phyloP scores from a whole-genome alignment of 257 asterid genomes.

The Eucommia ulmoides region DNA sequence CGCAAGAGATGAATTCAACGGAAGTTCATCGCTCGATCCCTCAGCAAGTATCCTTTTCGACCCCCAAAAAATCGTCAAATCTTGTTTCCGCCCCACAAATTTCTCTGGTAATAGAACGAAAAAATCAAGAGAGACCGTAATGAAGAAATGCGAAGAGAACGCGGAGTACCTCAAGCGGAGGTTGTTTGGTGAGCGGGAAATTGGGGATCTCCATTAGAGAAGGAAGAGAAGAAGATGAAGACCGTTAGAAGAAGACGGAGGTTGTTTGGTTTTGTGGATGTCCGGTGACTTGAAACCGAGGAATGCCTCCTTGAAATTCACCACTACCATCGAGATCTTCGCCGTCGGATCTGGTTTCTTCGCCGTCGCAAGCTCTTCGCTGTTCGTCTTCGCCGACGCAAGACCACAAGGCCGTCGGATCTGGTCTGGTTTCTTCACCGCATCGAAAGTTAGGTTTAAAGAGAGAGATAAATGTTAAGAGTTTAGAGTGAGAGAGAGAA shows the following conservation, averaged over 20 bases:
- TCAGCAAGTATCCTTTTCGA: conserved; percentile 49
- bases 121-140: background rate
- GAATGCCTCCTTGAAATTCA: too few species aligned
- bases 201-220: conserved; percentile 17
- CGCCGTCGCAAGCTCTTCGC: too few species aligned
- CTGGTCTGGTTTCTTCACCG: too few species aligned
- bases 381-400: too few species aligned
- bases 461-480: too few species aligned
- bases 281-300: too few species aligned
- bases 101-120: conserved; percentile 17
- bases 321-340: too few species aligned
- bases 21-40: conserved; percentile 22
- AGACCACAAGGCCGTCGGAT: too few species aligned
- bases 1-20: conserved; percentile 44
- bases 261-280: too few species aligned
- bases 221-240: conserved; percentile 14
- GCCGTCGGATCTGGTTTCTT: too few species aligned
- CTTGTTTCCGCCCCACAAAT: conserved; percentile 14
- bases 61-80: conserved; percentile 18
- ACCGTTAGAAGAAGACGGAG: conserved; percentile 16
- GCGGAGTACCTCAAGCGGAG: conserved; percentile 25
- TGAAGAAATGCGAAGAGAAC: background rate
- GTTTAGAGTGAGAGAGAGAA: too few species aligned
- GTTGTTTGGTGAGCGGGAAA: conserved; percentile 14
- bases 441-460: too few species aligned